These are phyloP conservation scores for Aspergillus sp. DNA, from an alignment of 2,329 filamentous ascomycete species.

Conservation along the genomic window DNA sequence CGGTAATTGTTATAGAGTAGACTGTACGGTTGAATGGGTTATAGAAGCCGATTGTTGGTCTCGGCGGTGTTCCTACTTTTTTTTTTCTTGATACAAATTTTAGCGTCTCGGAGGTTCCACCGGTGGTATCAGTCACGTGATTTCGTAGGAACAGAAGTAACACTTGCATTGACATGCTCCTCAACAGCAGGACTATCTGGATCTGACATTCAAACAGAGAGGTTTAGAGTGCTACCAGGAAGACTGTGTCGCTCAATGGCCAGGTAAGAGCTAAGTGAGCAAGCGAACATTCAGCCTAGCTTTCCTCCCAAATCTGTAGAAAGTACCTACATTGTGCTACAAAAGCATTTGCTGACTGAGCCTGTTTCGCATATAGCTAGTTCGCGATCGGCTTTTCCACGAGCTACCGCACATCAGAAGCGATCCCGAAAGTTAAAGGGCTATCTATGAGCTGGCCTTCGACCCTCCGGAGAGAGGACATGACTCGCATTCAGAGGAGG, in stretches of 20 bases:
- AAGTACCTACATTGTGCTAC: background rate
- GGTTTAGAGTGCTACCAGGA: background rate
- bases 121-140: constrained; percentile 28
- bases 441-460: background rate
- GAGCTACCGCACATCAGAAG: background rate
- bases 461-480: background rate
- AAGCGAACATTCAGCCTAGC: too few species aligned
- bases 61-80: constrained; percentile 22
- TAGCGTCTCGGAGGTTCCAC: constrained; percentile 31
- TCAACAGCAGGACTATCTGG: background rate
- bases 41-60: constrained; percentile 15
- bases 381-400: background rate
- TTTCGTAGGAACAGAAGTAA: background rate
- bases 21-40: constrained; percentile 9
- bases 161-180: background rate
- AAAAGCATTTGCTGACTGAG: background rate
- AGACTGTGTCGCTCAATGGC: background rate
- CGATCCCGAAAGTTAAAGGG: background rate
- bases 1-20: constrained; percentile 7
- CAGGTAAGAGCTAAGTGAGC: too few species aligned
- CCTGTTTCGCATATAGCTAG: background rate
- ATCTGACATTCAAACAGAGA: background rate
- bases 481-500: constrained; percentile 13
- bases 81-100: constrained; percentile 34
- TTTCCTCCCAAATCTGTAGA: background rate